Base-by-base conservation (phyloP, 768 basidiomycete genomes). In the Austroboletus eburneus region DNA sequence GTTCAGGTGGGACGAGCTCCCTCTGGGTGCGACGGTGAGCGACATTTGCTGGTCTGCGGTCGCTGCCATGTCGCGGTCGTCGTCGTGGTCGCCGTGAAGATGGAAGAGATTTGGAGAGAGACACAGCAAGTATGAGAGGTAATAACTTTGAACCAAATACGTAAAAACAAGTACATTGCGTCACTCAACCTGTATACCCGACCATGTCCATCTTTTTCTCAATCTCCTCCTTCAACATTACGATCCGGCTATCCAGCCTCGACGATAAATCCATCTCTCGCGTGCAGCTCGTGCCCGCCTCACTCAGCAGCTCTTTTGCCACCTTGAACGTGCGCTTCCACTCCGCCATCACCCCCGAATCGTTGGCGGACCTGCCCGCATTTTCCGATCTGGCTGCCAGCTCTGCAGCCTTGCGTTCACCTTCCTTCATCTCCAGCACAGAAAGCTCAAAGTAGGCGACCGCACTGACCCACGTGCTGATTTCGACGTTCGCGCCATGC, bases 211-310 rank as follows among this genome's bases (percentile, higher is more conserved):
- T 73, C 74, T 87, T 88, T 53, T 67, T 57, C 58, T 58, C 69
- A 55, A 90, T 81, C 76, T 89, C 85, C 58, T 86, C 82, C 51
- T 71, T 72, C 45, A 87, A 61, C 81, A 89, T 80, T 45, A 74
- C 69, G 40, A 87, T 74, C 61, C 87, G 66, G 61, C 77, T 83
- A 48, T 88, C 87, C 48, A 90, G 59, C 60, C 86, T 69, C 46
- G 81, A 80, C 35, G 77, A 77, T 57, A 90, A 48, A 64, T 89
- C 87, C 49, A 74, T 61, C 57, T 73, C 79, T 18, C 76, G 71
- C 34, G 80, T 72, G 30, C 77, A 64, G 13, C 63, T 57, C 42
- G 79, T 61, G 10, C 34, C 18, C 36, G 81, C 80, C 48, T 68
- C 58, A 45, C 81, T 80, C 34, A 89, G 64, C 57, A 73, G 73